Base-by-base conservation (phyloP, 1,284 basidiomycete species). In the Cutaneotrichosporon arboriforme region DNA sequence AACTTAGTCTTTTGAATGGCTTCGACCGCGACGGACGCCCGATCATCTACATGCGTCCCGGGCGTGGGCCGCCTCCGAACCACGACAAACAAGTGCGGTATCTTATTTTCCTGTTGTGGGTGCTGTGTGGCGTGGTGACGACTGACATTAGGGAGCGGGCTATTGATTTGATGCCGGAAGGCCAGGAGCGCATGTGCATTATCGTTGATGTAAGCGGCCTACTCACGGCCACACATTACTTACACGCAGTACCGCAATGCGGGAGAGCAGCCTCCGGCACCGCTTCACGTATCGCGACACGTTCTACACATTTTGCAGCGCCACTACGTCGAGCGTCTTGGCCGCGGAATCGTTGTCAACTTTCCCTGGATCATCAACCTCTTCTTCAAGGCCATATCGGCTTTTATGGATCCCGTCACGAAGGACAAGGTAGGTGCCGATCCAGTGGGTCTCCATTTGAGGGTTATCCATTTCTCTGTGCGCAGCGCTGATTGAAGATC, bases 361-460 rank as follows among this genome's bases (percentile, higher is more conserved):
- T 84, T 90, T 42, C 90, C 90, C 12, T 74, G 72, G 73, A 75
- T 89, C 46, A 80, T 90, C 51, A 86, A 77, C 66, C 88, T 88
- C 67, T 90, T 91, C 78, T 92, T 90, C 76, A 86, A 85, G 58
- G 87, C 85, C 37, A 86, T 94, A 59, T 77, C 83, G 9, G 89
- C 90, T 0, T 91, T 93, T 77, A 73, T 94, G 54, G 91, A 94
- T 70, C 90, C 90, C 4, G 81, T 90, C 38, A 94, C 90, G 0
- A 81, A 87, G 48, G 88, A 90, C 63, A 94, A 94, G 82, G 86
- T 87, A 51, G 39, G 79, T 56, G 17, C 34, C 12, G 34, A 3
- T 35, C 4, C 34, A 35, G 34, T 35, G 34, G 34, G 2, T 34
- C 49, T 31, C n/a, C n/a, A n/a, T n/a, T n/a, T 20, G 38, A 39